Evolutionary conservation across 306 rosid species (phyloP).

Genomic region (Cucurbita ficifolia): DNA sequence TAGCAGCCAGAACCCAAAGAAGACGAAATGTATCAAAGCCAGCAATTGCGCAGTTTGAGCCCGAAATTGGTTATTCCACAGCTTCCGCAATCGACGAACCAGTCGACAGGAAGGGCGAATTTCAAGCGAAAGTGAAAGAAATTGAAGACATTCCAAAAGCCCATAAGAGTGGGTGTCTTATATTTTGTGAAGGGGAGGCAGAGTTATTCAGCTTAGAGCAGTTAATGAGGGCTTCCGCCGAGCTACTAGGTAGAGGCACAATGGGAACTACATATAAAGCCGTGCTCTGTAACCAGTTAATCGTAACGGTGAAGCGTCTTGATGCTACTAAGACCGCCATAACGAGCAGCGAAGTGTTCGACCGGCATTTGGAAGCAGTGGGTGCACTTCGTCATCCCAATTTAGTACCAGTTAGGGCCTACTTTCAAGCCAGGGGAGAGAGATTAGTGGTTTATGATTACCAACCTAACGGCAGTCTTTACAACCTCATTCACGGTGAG

Average conservation of each 20-base stretch:
- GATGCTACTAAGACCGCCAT: conserved; percentile 45
- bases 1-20: conserved; percentile 17
- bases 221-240: conserved; percentile 87
- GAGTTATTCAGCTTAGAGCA: conserved; percentile 52
- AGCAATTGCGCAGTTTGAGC: conserved; percentile 1
- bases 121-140: conserved; percentile 15
- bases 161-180: conserved; percentile 44
- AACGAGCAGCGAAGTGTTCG: conserved; percentile 38
- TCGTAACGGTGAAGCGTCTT: conserved; percentile 71
- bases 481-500: conserved; percentile 76
- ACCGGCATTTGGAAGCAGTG: conserved; percentile 51
- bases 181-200: conserved; percentile 57
- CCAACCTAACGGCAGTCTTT: conserved; percentile 84
- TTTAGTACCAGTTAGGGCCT: conserved; percentile 69
- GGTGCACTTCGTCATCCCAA: conserved; percentile 64
- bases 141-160: conserved; percentile 14
- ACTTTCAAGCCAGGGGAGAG: conserved; percentile 84
- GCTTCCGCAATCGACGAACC: not conserved
- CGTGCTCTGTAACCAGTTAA: conserved; percentile 45
- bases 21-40: not conserved
- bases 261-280: conserved; percentile 86
- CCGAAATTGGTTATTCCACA: not conserved
- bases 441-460: conserved; percentile 65
- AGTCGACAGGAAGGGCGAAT: not conserved
- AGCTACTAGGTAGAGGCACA: conserved; percentile 71